Base-by-base conservation (phyloP, 352 stramenopile species). In the Elongisporangium senticosum region DNA sequence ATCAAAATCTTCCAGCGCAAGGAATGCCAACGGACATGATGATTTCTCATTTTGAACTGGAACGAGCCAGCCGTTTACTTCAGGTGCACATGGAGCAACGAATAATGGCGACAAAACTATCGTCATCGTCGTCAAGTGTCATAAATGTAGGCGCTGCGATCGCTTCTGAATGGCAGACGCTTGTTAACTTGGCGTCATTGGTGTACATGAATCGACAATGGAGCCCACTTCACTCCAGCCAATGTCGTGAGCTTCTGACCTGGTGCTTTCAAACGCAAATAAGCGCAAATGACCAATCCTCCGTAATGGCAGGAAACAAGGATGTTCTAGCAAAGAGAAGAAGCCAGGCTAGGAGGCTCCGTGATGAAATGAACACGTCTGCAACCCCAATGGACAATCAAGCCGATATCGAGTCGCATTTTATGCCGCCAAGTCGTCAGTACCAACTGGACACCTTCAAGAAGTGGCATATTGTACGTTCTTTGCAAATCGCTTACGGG, bases 41-140 rank as follows among this genome's bases (percentile, higher is more conserved):
- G 17, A 55, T 69, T 2, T 88, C 75, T 5, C 65, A 84, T 15
- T 66, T 62, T 24, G 78, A 88, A 51, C 33, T 79, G 15, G 68
- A 74, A 28, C 66, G 64, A 24, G 51, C 59, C 20, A 59, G 64
- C 11, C 49, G 65, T 2, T 55, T 75, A 56, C 51, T 75, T 55
- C 65, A 76, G 48, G 37, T 79, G 14, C 63, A 79, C 52, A 15
- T 57, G 7, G 53, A 65, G 14, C 68, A 74, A 53, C 62, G 62
- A 26, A 47, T 63, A 3, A 61, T 77, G 13, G 59, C 68, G 21
- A 26, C 68, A 8, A 75, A 51, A 5, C 15, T 17, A 39, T 58
- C 50, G 7, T 23, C 28, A 33, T 20, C 10, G 8, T 37, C 33
- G 2, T 37, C n/a, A 6, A 15, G 39, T 20, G 15, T 49, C 26